Percentiles rank a stretch among this genome's conserved stretches.
phyloP scores from a whole-genome alignment of 768 basidiomycete species.

The Kwoniella sp. region DNA sequence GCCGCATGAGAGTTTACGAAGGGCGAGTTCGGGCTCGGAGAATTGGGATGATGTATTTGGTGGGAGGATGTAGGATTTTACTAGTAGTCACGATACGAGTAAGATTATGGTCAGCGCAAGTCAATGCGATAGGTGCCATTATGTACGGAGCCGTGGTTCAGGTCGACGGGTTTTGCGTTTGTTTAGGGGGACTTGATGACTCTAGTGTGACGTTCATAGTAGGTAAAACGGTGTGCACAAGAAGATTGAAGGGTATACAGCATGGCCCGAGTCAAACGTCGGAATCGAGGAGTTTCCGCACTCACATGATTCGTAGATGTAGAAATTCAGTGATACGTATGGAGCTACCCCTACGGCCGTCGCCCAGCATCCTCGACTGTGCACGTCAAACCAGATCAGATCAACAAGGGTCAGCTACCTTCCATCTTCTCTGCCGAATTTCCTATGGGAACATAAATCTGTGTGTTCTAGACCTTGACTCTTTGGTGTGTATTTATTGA shows the following conservation, averaged over 20 bases:
- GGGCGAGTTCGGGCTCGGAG: slow-evolving; percentile 32
- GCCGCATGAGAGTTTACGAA: slow-evolving; percentile 73
- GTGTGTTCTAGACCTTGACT: too few relatives aligned
- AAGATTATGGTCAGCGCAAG: neutral
- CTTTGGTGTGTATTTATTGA: too few relatives aligned
- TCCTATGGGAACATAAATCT: too few relatives aligned
- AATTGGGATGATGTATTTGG: slow-evolving; percentile 5
- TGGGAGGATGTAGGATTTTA: slow-evolving; percentile 41
- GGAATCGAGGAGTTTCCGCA: too few relatives aligned
- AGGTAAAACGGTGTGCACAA: too few relatives aligned
- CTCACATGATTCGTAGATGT: slow-evolving; percentile 85
- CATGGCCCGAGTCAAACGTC: too few relatives aligned
- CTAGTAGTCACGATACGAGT: slow-evolving; percentile 10
- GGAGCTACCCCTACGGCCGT: slow-evolving; percentile 76
- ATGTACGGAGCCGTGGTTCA: too few relatives aligned
- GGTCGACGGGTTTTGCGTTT: too few relatives aligned
- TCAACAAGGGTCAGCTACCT: neutral
- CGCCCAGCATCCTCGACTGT: slow-evolving; percentile 46
- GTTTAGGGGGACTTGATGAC: too few relatives aligned
- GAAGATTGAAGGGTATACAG: too few relatives aligned
- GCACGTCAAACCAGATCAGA: slow-evolving; percentile 2
- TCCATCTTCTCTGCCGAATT: too few relatives aligned
- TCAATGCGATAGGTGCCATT: neutral
- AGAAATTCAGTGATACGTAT: slow-evolving; percentile 76
- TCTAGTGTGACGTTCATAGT: too few relatives aligned